phyloP scores from a whole-genome alignment of 257 asterid species.

The Penstemon davidsonii region DNA sequence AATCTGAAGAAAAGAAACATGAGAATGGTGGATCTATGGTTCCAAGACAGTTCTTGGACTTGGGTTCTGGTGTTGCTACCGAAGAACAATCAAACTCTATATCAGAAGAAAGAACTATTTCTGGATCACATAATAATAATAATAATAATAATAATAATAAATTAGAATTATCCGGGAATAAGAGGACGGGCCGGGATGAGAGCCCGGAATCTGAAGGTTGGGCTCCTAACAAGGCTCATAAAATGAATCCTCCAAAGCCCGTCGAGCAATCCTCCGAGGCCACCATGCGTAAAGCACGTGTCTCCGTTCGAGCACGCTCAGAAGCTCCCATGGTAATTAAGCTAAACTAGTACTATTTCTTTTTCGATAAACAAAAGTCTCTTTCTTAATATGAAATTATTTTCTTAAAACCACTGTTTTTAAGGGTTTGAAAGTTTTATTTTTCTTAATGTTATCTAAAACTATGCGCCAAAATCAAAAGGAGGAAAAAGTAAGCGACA shows the following conservation, averaged over 20 bases:
- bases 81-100: slow-evolving; percentile 53
- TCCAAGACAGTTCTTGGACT: slow-evolving; percentile 68
- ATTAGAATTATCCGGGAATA: slow-evolving; percentile 33
- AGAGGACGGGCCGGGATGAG: slow-evolving; percentile 58
- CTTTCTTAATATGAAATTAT: no score
- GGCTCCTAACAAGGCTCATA: slow-evolving; percentile 57
- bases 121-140: slow-evolving; percentile 52
- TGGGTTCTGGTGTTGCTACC: slow-evolving; percentile 35
- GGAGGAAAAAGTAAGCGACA: no score
- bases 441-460: no score
- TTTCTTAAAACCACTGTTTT: no score
- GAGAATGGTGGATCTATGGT: slow-evolving; percentile 31
- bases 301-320: slow-evolving; percentile 94
- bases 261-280: slow-evolving; percentile 61
- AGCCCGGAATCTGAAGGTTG: slow-evolving; percentile 80
- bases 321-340: slow-evolving; percentile 79
- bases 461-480: no score
- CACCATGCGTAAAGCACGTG: slow-evolving; percentile 95
- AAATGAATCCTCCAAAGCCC: slow-evolving; percentile 40
- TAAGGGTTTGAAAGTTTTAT: no score
- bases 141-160: not conserved
- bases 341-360: not conserved
- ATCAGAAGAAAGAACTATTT: slow-evolving; percentile 79
- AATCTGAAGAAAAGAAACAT: slow-evolving; percentile 35
- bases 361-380: no score